Evolutionary conservation across 371 early-diverging fungal genomes (phyloP).

Genomic region (Phascolomyces articulosus): DNA sequence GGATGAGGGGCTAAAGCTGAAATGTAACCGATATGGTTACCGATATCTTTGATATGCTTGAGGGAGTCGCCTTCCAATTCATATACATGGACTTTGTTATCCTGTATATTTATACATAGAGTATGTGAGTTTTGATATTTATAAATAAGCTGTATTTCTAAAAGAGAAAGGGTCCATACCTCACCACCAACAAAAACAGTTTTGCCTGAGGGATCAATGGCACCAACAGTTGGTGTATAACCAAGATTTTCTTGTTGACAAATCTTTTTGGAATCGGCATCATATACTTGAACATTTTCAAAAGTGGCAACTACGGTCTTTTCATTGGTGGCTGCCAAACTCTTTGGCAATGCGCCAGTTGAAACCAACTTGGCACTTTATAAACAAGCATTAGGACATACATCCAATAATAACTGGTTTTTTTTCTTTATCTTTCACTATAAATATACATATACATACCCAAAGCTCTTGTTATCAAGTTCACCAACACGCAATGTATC

Average conservation of each 20-base stretch:
- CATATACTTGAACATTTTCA: constrained; percentile 42
- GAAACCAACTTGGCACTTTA: constrained; percentile 38
- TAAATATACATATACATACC: no score
- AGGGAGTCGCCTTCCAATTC: constrained; percentile 20
- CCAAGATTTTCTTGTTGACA: constrained; percentile 25
- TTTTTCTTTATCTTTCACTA: no score
- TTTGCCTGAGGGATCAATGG: constrained; percentile 58
- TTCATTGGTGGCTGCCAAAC: constrained; percentile 47
- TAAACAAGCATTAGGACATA: background rate
- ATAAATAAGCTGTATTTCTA: no score
- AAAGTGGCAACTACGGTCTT: constrained; percentile 55
- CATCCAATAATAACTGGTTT: no score
- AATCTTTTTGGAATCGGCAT: constrained; percentile 36
- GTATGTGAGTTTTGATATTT: no score
- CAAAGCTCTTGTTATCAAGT: constrained; percentile 20
- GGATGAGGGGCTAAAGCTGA: constrained; percentile 82
- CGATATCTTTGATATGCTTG: constrained; percentile 32
- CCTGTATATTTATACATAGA: constrained; percentile 21
- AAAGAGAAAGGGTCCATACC: constrained; percentile 33
- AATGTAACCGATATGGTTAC: constrained; percentile 67
- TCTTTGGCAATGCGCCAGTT: constrained; percentile 56
- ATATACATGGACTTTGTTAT: constrained; percentile 54
- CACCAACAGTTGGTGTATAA: constrained; percentile 61
- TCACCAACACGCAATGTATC: constrained; percentile 52
- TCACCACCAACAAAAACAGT: constrained; percentile 72